Evolutionary conservation across 1,284 basidiomycete species (phyloP).

Genomic region (Xerocomus nothofagi): DNA sequence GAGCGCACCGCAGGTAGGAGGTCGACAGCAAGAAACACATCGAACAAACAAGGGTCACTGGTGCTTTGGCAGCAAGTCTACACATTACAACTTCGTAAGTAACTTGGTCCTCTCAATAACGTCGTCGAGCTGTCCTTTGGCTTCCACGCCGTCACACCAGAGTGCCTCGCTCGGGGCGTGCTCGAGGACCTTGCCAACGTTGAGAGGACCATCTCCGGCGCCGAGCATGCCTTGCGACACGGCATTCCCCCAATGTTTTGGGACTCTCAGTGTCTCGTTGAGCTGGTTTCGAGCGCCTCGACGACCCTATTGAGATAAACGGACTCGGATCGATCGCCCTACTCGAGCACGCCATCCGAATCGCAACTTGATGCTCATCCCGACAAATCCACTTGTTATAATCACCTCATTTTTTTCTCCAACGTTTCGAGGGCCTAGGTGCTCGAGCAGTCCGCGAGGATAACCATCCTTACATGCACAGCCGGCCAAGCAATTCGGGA

Average conservation of each 20-base stretch:
- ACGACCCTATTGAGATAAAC: background rate
- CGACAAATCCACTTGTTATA: background rate
- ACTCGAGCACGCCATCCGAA: background rate
- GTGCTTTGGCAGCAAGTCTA: too few relatives aligned
- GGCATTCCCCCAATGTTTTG: background rate
- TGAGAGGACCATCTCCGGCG: background rate
- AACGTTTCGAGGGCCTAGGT: too few relatives aligned
- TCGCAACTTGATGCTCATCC: background rate
- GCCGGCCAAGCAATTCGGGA: background rate
- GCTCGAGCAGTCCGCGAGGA: background rate
- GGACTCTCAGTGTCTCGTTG: background rate
- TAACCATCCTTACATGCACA: background rate
- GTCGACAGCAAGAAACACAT: too few relatives aligned
- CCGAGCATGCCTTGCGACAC: constrained; percentile 1
- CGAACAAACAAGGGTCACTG: too few relatives aligned
- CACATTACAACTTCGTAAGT: too few relatives aligned
- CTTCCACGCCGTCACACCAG: too few relatives aligned
- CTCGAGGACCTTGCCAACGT: background rate
- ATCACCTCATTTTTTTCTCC: background rate
- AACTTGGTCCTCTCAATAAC: too few relatives aligned
- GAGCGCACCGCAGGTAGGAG: too few relatives aligned
- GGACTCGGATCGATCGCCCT: background rate
- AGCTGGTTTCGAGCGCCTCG: background rate
- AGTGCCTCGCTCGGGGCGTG: background rate
- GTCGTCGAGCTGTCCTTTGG: too few relatives aligned